A percentile compares a stretch with the other conserved stretches of the same genome.
These are phyloP conservation scores for Gymnopilus junonius DNA, from an alignment of 768 basidiomycete species.

Conservation along the genomic window DNA sequence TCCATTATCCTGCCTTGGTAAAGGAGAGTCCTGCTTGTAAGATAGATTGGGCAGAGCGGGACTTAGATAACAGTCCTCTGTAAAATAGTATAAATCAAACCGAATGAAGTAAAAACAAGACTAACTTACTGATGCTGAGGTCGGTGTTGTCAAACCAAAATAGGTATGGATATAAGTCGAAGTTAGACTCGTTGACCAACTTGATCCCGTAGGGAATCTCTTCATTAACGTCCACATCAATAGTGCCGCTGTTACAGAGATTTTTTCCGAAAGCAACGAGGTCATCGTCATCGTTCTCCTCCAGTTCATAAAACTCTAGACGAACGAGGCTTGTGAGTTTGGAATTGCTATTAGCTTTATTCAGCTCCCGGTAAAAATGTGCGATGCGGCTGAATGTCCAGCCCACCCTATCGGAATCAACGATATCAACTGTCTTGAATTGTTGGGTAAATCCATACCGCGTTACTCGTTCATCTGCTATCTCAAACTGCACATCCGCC, in stretches of 20 bases:
- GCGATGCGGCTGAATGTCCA: neutral
- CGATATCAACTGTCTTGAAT: neutral
- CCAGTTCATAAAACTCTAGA: constrained; percentile 10
- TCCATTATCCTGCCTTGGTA: neutral
- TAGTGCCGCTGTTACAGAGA: neutral
- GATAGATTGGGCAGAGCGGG: neutral
- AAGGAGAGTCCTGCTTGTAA: constrained; percentile 2
- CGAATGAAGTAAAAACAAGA: neutral
- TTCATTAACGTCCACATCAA: constrained; percentile 15
- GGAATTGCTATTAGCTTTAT: constrained; percentile 5
- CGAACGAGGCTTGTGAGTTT: neutral
- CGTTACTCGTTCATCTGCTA: neutral
- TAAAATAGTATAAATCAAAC: neutral
- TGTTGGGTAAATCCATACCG: neutral
- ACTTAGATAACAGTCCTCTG: constrained; percentile 15
- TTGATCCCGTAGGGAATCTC: constrained; percentile 17
- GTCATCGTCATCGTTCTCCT: neutral
- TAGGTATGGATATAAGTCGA: constrained; percentile 16
- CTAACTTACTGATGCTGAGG: constrained; percentile 15
- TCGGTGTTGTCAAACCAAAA: constrained; percentile 22
- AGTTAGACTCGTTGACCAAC: constrained; percentile 11
- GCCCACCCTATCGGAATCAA: neutral
- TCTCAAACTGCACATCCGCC: neutral
- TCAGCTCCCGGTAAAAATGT: constrained; percentile 18
- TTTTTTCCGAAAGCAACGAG: constrained; percentile 3